Base-by-base conservation (phyloP, 768 basidiomycete species). In the Trametes punicea region DNA sequence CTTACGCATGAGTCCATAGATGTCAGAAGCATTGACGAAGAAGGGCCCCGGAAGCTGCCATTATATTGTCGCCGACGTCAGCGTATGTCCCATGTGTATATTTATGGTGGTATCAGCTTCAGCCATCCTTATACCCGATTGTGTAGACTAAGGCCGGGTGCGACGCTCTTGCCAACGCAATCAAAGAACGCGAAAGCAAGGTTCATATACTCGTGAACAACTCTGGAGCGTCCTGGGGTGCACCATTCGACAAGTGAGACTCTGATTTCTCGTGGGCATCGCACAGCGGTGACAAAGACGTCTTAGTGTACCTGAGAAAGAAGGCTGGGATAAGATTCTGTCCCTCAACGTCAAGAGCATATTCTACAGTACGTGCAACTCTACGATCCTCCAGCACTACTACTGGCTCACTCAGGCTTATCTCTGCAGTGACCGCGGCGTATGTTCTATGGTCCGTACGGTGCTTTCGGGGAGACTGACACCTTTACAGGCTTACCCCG, bases 151-250 rank as follows among this genome's bases (percentile, higher is more conserved):
- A 85, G 72, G 83, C 85, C 0, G 92, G 93, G 6, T 91, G 90
- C 64, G 82, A 93, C 51, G 78, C 79, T 0, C 79, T 94, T 60
- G 81, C 85, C 41, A 70, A 74, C 2, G 82, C 84, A 49, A 81
- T 93, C 69, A 83, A 84, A 60, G 78, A 81, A 61, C 81, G 80
- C 49, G 90, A 90, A 68, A 70, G 67, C 56, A 90, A 85, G 60
- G 75, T 95, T 0, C 87, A 94, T 62, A 84, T 93, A 48, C 80
- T 94, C 6, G 81, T 93, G 40, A 93, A 91, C 70, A 93, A 92
- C 70, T 87, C 87, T 8, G 91, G 90, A 6, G 82, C 82, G 25
- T 78, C 87, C 16, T 92, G 90, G 90, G 90, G 88, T 16, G 82
- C 85, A 7, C 77, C 82, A 0, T 89, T 78, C 67, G 73, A 80